Conservation (phyloP, 2,329 filamentous ascomycete genomes). For the Nannizziopsis barbatae region DNA sequence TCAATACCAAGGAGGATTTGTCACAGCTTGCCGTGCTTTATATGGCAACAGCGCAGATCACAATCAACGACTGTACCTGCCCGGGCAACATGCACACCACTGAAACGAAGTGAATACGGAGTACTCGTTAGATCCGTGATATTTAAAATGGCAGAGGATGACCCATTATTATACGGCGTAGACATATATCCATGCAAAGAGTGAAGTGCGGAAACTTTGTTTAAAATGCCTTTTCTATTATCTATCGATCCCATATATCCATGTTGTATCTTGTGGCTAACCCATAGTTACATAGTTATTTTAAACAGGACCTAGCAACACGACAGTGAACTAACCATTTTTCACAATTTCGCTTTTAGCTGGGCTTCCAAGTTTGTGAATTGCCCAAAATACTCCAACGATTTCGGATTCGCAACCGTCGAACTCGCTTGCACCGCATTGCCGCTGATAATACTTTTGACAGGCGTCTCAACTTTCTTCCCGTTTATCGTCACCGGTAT, state of each 20-base stretch:
- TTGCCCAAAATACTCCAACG: constrained; percentile 26
- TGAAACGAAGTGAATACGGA: too few relatives aligned
- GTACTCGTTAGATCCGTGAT: too few relatives aligned
- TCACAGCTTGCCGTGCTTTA: neutral
- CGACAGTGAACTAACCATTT: neutral
- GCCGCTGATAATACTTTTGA: constrained; percentile 35
- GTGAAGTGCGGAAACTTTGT: neutral
- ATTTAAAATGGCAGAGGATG: too few relatives aligned
- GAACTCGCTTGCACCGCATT: constrained; percentile 28
- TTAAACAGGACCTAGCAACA: too few relatives aligned
- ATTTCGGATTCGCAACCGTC: constrained; percentile 33
- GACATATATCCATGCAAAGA: too few relatives aligned
- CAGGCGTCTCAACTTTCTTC: constrained; percentile 38
- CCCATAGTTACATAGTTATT: neutral
- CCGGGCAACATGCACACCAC: neutral
- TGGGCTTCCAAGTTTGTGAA: constrained; percentile 17
- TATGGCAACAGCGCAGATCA: constrained; percentile 2
- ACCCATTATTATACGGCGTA: too few relatives aligned
- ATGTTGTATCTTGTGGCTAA: neutral
- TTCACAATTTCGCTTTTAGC: constrained; percentile 15
- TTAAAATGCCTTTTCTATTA: neutral
- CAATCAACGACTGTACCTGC: neutral
- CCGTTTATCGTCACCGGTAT: constrained; percentile 39
- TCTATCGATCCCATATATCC: neutral
- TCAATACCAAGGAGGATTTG: too few relatives aligned